phyloP scores from a whole-genome alignment of 2,329 filamentous ascomycete species.

The Coniochaeta ligniaria region DNA sequence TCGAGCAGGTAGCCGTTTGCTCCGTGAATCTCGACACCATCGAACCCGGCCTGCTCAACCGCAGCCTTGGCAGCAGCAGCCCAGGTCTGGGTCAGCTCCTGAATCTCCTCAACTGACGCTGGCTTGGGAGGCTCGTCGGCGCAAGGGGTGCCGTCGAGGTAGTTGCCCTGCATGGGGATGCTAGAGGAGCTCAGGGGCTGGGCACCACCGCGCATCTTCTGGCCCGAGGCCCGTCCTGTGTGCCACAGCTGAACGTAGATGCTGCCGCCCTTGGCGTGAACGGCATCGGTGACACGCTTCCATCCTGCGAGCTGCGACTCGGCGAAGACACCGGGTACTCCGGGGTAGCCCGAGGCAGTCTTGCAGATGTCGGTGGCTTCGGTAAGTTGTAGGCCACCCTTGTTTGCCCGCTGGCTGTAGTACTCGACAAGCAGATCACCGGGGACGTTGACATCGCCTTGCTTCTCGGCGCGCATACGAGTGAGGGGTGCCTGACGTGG shows the following conservation, averaged over 20 bases:
- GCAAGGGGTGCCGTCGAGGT: too few relatives aligned
- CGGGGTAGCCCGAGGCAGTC: conserved; percentile 24
- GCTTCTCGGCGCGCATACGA: too few relatives aligned
- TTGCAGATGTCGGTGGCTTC: conserved; percentile 36
- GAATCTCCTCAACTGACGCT: conserved; percentile 21
- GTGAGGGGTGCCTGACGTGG: too few relatives aligned
- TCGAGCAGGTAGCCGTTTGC: conserved; percentile 35
- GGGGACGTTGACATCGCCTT: too few relatives aligned
- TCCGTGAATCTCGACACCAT: neutral
- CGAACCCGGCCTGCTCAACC: neutral
- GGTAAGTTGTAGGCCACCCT: conserved; percentile 14
- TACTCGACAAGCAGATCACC: too few relatives aligned
- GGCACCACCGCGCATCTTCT: conserved; percentile 11
- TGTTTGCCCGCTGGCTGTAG: too few relatives aligned
- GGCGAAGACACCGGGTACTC: conserved; percentile 50
- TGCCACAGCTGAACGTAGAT: conserved; percentile 52
- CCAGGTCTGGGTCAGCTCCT: conserved; percentile 21
- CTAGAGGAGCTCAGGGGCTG: conserved; percentile 26
- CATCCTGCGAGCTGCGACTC: conserved; percentile 47
- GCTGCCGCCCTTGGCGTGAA: conserved; percentile 51
- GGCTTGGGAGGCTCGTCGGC: neutral
- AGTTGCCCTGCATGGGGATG: conserved; percentile 27
- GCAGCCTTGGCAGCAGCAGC: conserved; percentile 20
- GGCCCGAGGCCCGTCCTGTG: too few relatives aligned
- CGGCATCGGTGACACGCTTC: conserved; percentile 51